A percentile compares a stretch with the other conserved stretches of the same genome.
Evolutionary conservation across 1,139 yeast species (phyloP).

Genomic region (Candida smagusa): DNA sequence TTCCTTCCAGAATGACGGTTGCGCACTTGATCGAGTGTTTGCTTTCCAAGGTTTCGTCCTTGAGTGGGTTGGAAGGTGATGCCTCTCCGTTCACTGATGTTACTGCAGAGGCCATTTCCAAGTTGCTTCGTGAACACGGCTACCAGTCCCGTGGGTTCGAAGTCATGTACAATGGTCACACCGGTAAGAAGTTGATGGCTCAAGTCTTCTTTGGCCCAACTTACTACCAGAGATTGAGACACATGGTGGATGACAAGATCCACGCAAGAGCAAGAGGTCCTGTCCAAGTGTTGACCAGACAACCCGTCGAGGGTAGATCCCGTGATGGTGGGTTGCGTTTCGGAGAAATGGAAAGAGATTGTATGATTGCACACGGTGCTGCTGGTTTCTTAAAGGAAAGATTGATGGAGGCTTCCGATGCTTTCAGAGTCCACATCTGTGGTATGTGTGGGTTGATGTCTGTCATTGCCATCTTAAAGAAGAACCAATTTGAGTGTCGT

Average conservation of each 20-base stretch:
- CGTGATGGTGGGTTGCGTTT: conserved; percentile 99
- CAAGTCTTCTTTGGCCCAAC: conserved; percentile 99
- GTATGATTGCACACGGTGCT: conserved; percentile 99
- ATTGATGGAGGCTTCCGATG: conserved; percentile 98
- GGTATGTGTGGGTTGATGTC: conserved; percentile 98
- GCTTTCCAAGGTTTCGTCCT: conserved; percentile 88
- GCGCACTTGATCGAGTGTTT: conserved; percentile 99
- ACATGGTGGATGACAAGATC: conserved; percentile 98
- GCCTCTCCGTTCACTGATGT: conserved; percentile 98
- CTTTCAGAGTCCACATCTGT: conserved; percentile 96
- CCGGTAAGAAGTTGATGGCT: conserved; percentile 96
- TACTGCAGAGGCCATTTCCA: conserved; percentile 94
- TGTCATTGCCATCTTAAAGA: conserved; percentile 94
- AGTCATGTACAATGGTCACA: conserved; percentile 97
- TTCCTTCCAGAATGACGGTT: conserved; percentile 99
- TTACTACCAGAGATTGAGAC: conserved; percentile 96
- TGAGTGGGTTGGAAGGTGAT: conserved; percentile 97
- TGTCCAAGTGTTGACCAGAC: conserved; percentile 95
- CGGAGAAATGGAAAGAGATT: conserved; percentile 99
- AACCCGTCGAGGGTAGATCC: conserved; percentile 99
- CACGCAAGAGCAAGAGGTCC: conserved; percentile 99
- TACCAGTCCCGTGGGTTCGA: conserved; percentile 98
- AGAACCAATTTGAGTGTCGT: conserved; percentile 96
- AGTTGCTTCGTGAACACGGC: conserved; percentile 88
- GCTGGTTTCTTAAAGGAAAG: conserved; percentile 97